Conservation (phyloP, 768 basidiomycete species). For the Coprinopsis strossmayeri region DNA sequence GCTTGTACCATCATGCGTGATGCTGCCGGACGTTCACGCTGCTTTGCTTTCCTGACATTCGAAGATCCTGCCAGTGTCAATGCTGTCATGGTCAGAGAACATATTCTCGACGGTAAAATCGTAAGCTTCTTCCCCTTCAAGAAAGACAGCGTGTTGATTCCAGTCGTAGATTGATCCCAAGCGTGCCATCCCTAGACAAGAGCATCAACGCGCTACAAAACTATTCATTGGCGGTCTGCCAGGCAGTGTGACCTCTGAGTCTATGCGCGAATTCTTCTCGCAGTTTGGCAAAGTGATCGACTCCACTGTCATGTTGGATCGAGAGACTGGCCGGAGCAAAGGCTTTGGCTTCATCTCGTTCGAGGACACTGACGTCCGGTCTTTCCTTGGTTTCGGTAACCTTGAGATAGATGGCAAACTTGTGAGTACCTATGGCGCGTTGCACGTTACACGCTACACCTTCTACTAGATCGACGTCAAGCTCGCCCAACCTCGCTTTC, state of each 20-base stretch:
- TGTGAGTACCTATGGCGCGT: too few relatives aligned
- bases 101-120: slow-evolving; percentile 94
- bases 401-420: slow-evolving; percentile 93
- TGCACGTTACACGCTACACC: too few relatives aligned
- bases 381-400: slow-evolving; percentile 82
- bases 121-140: slow-evolving; percentile 44
- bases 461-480: slow-evolving; percentile 94
- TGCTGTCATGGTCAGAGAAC: slow-evolving; percentile 92
- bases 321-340: slow-evolving; percentile 90
- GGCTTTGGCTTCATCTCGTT: slow-evolving; percentile 98
- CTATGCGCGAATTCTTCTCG: slow-evolving; percentile 88
- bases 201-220: slow-evolving; percentile 89
- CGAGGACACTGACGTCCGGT: slow-evolving; percentile 84
- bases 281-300: slow-evolving; percentile 96
- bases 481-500: slow-evolving; percentile 86
- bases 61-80: slow-evolving; percentile 90
- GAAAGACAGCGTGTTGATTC: not conserved
- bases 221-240: slow-evolving; percentile 95
- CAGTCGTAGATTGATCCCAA: slow-evolving; percentile 94
- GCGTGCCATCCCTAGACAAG: slow-evolving; percentile 93
- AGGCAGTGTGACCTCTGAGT: slow-evolving; percentile 87
- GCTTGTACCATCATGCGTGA: slow-evolving; percentile 99
- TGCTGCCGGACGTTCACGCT: slow-evolving; percentile 86
- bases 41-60: slow-evolving; percentile 98
- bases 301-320: slow-evolving; percentile 98